Evolutionary conservation across 2,329 filamentous ascomycete species (phyloP).

Genomic region (Alternaria tenuissima): DNA sequence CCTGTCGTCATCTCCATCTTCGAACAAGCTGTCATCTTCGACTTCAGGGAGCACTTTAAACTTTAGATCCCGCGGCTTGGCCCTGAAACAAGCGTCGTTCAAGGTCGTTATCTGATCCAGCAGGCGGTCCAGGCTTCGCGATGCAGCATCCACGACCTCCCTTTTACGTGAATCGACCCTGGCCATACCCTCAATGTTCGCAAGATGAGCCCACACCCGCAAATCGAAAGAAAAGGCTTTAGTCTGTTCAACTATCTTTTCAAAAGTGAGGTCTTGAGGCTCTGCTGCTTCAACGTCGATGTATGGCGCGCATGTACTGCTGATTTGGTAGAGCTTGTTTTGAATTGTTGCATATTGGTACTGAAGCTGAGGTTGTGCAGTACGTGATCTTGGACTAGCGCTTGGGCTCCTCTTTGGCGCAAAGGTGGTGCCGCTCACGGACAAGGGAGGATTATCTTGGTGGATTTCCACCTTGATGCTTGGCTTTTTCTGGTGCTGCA

Average conservation of each 20-base stretch:
- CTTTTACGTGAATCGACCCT: slow-evolving; percentile 24
- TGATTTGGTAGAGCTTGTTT: slow-evolving; percentile 26
- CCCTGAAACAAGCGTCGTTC: slow-evolving; percentile 21
- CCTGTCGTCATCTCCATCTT: slow-evolving; percentile 16
- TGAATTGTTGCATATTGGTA: slow-evolving; percentile 31
- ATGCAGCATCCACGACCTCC: slow-evolving; percentile 25
- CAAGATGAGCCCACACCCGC: slow-evolving; percentile 31
- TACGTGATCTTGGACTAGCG: slow-evolving; percentile 24
- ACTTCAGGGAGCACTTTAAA: slow-evolving; percentile 15
- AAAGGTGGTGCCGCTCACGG: neutral
- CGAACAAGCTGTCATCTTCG: slow-evolving; percentile 21
- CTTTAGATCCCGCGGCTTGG: slow-evolving; percentile 36
- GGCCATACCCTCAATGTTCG: slow-evolving; percentile 27
- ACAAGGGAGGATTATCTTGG: slow-evolving; percentile 21
- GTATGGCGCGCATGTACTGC: slow-evolving; percentile 24
- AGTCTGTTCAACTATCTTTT: slow-evolving; percentile 31
- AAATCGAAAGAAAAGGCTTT: slow-evolving; percentile 36
- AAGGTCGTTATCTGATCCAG: slow-evolving; percentile 19
- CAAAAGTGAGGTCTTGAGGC: slow-evolving; percentile 35
- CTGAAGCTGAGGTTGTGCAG: slow-evolving; percentile 26
- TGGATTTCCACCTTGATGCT: slow-evolving; percentile 37
- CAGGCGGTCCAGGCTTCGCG: slow-evolving; percentile 27
- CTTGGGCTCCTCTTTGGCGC: slow-evolving; percentile 23
- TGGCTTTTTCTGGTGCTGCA: slow-evolving; percentile 20
- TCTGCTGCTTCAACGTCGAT: slow-evolving; percentile 32